These are phyloP conservation scores for Arabidopsis thaliana DNA, from an alignment of 345 rosid genomes.

Conservation along the genomic window DNA sequence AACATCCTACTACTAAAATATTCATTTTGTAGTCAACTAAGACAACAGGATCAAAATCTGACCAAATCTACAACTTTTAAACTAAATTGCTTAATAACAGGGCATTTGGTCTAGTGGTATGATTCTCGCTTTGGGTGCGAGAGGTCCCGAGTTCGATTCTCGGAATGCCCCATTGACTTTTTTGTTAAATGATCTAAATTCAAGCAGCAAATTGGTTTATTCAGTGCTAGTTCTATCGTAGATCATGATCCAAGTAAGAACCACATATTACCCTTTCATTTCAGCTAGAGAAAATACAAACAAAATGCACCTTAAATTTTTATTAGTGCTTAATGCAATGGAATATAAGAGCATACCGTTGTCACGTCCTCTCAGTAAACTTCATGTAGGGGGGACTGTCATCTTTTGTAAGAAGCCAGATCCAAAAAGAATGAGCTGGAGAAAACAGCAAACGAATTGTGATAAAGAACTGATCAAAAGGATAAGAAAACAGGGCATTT, in stretches of 20 bases:
- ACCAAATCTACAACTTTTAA: not conserved
- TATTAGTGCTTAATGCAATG: not conserved
- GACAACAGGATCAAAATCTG: not conserved
- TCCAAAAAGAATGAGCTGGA: not conserved
- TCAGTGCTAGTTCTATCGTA: not conserved
- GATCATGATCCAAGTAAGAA: not conserved
- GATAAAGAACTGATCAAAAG: not conserved
- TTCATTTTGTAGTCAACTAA: not conserved
- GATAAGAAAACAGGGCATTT: not conserved
- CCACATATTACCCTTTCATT: not conserved
- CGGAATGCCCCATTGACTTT: slow-evolving; percentile 48
- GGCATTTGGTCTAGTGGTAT: slow-evolving; percentile 89
- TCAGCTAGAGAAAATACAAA: not conserved
- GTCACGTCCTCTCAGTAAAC: not conserved
- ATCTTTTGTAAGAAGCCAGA: slow-evolving; percentile 9
- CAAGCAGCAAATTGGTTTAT: not conserved
- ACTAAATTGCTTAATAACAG: slow-evolving; percentile 9
- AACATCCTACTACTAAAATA: not conserved
- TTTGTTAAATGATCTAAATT: not conserved
- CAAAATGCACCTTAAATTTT: not conserved
- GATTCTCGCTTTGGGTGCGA: slow-evolving; percentile 77
- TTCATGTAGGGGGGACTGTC: not conserved
- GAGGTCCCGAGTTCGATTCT: slow-evolving; percentile 81
- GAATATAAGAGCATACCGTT: slow-evolving; percentile 1
- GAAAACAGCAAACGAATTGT: not conserved